A percentile compares a stretch with the other conserved stretches of the same genome.
phyloP scores from a whole-genome alignment of 805 yeast genomes.

The Torulaspora indica region DNA sequence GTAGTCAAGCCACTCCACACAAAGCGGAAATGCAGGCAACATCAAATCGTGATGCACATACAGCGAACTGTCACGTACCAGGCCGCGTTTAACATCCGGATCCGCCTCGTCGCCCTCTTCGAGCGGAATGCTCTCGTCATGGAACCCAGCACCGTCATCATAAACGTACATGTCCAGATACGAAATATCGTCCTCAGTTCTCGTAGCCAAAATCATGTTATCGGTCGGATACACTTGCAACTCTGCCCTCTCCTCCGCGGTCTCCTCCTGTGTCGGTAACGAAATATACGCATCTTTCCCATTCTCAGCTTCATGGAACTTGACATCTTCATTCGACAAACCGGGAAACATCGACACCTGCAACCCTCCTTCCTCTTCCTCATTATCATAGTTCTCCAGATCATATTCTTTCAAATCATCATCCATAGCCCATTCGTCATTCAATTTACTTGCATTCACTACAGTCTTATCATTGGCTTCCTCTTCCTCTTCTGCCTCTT shows the following conservation, averaged over 20 bases:
- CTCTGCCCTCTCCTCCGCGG: constrained; percentile 74
- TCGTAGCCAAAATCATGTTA: constrained; percentile 80
- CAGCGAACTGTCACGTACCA: constrained; percentile 65
- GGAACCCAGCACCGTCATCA: constrained; percentile 89
- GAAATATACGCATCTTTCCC: constrained; percentile 43
- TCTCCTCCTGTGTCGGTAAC: constrained; percentile 49
- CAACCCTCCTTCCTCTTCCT: constrained; percentile 56
- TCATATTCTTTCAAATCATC: constrained; percentile 87
- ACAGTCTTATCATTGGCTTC: constrained; percentile 32
- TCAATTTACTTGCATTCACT: constrained; percentile 30
- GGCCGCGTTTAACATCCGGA: constrained; percentile 69
- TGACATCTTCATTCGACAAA: constrained; percentile 51
- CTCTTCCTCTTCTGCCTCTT: constrained; percentile 37
- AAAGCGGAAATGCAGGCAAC: constrained; percentile 95
- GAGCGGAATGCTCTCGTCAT: constrained; percentile 58
- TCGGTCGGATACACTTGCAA: constrained; percentile 85
- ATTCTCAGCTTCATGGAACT: constrained; percentile 48
- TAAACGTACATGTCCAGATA: constrained; percentile 89
- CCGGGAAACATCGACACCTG: constrained; percentile 69
- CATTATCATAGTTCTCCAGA: constrained; percentile 77
- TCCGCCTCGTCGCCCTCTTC: constrained; percentile 60
- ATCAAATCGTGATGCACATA: constrained; percentile 95
- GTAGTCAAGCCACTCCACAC: constrained; percentile 91
- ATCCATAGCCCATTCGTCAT: constrained; percentile 58
- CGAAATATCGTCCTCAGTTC: constrained; percentile 94